A percentile compares a stretch with the other conserved stretches of the same genome.
These are phyloP conservation scores for Macrolepiota dolichaula DNA, from an alignment of 768 basidiomycete genomes.

Conservation along the genomic window DNA sequence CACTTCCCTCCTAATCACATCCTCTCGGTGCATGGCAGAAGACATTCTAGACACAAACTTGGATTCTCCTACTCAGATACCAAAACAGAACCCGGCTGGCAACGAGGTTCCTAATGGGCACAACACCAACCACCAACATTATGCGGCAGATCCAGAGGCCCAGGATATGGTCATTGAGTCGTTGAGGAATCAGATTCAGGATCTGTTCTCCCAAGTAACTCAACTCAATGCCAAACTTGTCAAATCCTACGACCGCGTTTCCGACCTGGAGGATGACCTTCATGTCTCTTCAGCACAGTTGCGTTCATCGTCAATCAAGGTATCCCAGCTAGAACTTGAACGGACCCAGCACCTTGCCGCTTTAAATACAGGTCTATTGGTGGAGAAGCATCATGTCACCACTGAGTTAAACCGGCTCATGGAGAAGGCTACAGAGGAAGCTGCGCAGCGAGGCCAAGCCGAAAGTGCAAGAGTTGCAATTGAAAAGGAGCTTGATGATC, in stretches of 20 bases:
- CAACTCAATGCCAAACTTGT: slow-evolving; percentile 93
- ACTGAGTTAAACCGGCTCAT: slow-evolving; percentile 90
- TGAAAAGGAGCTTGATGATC: slow-evolving; percentile 92
- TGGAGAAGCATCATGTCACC: slow-evolving; percentile 89
- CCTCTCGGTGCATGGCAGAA: slow-evolving; percentile 14
- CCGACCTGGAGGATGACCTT: slow-evolving; percentile 88
- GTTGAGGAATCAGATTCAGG: slow-evolving; percentile 76
- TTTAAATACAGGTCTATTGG: slow-evolving; percentile 86
- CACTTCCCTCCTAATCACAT: slow-evolving; percentile 3
- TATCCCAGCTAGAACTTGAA: slow-evolving; percentile 81
- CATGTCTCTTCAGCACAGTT: slow-evolving; percentile 62
- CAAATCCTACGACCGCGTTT: slow-evolving; percentile 85
- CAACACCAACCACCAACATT: slow-evolving; percentile 18
- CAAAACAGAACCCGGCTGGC: background rate
- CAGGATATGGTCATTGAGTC: slow-evolving; percentile 82
- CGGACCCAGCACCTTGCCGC: slow-evolving; percentile 85
- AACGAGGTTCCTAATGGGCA: slow-evolving; percentile 5
- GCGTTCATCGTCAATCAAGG: slow-evolving; percentile 58
- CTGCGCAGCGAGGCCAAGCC: slow-evolving; percentile 85
- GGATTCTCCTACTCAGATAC: background rate
- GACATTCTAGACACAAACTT: slow-evolving; percentile 6
- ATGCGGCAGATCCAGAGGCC: slow-evolving; percentile 50
- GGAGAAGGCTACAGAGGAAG: slow-evolving; percentile 94
- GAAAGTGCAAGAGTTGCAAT: slow-evolving; percentile 80
- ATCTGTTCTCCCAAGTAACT: slow-evolving; percentile 86